These are phyloP conservation scores for Zygosaccharomyces pseudobailii DNA, from an alignment of 1,139 yeast species.

Conservation along the genomic window DNA sequence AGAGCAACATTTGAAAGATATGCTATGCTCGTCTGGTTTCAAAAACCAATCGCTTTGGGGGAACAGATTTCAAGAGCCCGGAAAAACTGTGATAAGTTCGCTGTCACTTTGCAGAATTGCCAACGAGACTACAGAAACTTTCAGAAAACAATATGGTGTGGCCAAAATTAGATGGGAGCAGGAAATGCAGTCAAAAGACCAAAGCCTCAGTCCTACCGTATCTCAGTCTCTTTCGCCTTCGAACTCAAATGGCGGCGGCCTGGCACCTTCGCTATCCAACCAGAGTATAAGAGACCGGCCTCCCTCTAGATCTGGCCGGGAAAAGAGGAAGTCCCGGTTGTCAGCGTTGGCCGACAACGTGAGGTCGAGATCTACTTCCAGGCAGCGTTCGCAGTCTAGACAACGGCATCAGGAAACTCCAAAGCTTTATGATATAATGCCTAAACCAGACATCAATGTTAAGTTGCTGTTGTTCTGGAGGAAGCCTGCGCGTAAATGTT, in stretches of 20 bases:
- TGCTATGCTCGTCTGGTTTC: conserved; percentile 92
- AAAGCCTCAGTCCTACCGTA: conserved; percentile 42
- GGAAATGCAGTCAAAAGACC: conserved; percentile 21
- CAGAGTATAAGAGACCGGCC: conserved; percentile 1
- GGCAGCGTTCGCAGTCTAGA: conserved; percentile 49
- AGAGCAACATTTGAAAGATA: conserved; percentile 88
- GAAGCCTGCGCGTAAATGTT: conserved; percentile 97
- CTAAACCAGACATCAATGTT: conserved; percentile 38
- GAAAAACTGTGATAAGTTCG: conserved; percentile 79
- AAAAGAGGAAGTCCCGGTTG: conserved; percentile 45
- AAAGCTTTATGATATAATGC: conserved; percentile 33
- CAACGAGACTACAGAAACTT: conserved; percentile 34
- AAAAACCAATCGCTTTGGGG: conserved; percentile 75
- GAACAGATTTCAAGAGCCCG: conserved; percentile 76
- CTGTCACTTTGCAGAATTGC: conserved; percentile 72
- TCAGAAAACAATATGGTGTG: conserved; percentile 24
- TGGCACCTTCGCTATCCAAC: neutral
- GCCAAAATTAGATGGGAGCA: conserved; percentile 27
- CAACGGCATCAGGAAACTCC: conserved; percentile 34
- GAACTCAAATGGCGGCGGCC: conserved; percentile 3
- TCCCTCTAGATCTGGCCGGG: conserved; percentile 11
- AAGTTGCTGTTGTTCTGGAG: conserved; percentile 91
- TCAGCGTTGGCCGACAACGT: conserved; percentile 42
- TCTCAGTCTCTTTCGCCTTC: conserved; percentile 7
- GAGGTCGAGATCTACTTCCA: conserved; percentile 40